Base-by-base conservation (phyloP, 345 rosid species). In the Salix caprea region DNA sequence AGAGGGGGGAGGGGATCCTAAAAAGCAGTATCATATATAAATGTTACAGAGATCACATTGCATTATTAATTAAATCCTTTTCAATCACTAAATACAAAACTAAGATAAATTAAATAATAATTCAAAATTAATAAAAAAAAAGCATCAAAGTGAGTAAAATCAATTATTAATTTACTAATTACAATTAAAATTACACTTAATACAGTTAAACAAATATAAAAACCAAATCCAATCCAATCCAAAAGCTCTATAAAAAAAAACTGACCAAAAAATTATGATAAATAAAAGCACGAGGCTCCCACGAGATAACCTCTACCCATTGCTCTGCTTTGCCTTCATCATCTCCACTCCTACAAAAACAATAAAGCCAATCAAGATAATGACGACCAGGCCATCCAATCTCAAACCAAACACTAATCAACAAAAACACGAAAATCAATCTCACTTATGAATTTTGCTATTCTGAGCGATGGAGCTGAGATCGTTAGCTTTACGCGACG, bases 251-350 rank as follows among this genome's bases (percentile, higher is more conserved):
- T 7, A 39, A 54, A 34, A 11, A 13, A 73, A 24, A 74, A 28
- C 93, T 89, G 36, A 96, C 98, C 94, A 96, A 82, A 74, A 96
- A 93, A 83, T 93, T 95, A 79, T 90, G 99, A 84, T 91, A 91
- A 67, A 95, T 44, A 80, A 85, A 86, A 69, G 97, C 97, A 68
- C 96, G 85, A 82, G 99, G 98, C 84, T 93, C 98, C 97, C 98
- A 95, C 0, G 96, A 95, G 84, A 95, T 87, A 50, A 93, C 86
- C 80, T 95, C 98, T 34, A 86, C 94, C 98, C 96, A 91, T 66
- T 81, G 90, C 81, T 90, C 94, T 23, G 77, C 84, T 82, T 77
- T 78, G 65, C 84, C 86, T 26, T 82, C 93, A 75, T 85, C 93
- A 13, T 60, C 88, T 5, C 74, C 90, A 24, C 74, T 79, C 69